phyloP scores from a whole-genome alignment of 1,284 basidiomycete genomes.

The Salmacisia buchloeana region DNA sequence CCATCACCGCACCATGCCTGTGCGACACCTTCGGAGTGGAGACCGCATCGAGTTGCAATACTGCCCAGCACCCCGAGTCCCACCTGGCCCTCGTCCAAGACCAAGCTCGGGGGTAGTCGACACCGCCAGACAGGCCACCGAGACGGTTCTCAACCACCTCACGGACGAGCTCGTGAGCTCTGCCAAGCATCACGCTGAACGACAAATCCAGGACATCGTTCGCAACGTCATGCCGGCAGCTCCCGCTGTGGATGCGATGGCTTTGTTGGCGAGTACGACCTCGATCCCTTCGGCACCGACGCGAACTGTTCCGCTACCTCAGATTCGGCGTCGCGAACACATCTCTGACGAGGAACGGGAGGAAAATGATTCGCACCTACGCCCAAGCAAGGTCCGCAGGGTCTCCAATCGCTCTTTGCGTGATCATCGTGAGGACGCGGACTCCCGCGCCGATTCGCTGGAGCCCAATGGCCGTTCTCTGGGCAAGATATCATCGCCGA shows the following conservation, averaged over 20 bases:
- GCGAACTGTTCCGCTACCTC: neutral
- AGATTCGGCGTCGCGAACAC: neutral
- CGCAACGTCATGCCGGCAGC: neutral
- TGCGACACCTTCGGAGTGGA: slow-evolving; percentile 41
- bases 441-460: slow-evolving; percentile 10
- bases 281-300: neutral
- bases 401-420: no score
- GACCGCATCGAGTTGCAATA: neutral
- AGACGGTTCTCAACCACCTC: neutral
- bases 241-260: neutral
- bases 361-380: neutral
- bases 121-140: no score
- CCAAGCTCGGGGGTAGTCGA: no score
- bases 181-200: neutral
- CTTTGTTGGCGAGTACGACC: neutral
- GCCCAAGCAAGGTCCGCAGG: neutral
- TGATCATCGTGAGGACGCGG: neutral
- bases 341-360: neutral
- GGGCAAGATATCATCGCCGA: neutral
- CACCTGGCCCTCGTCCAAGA: no score
- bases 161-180: slow-evolving; percentile 1
- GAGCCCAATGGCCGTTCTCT: slow-evolving; percentile 10
- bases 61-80: no score
- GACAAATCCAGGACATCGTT: neutral
- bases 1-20: slow-evolving; percentile 39